A percentile compares a stretch with the other conserved stretches of the same genome.
Conservation (phyloP, 352 stramenopile genomes). For the Halophytophthora polymorphica region DNA sequence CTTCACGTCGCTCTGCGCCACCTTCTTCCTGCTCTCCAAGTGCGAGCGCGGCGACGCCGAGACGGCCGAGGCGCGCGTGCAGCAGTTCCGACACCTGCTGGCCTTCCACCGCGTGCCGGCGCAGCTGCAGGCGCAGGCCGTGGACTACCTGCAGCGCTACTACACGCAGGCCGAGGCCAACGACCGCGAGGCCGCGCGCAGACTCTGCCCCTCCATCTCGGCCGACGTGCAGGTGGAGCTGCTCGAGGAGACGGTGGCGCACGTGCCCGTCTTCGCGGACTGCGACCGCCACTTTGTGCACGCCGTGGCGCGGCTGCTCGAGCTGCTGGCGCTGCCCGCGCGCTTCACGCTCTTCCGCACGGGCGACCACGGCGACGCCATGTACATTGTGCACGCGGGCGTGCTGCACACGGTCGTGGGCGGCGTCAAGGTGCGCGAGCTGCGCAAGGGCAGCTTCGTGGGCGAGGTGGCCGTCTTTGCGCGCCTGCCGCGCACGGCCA, state of each 20-base stretch:
- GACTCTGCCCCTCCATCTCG: conserved; percentile 66
- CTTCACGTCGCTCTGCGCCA: conserved; percentile 71
- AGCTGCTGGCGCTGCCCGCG: conserved; percentile 50
- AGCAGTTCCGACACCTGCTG: conserved; percentile 67
- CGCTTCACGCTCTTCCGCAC: conserved; percentile 53
- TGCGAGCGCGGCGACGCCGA: conserved; percentile 57
- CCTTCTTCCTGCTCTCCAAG: conserved; percentile 74
- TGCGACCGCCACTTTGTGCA: conserved; percentile 61
- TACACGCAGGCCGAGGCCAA: conserved; percentile 63
- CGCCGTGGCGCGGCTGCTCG: conserved; percentile 50
- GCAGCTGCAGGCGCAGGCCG: conserved; percentile 42
- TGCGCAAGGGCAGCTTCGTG: conserved; percentile 66
- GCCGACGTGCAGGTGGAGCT: conserved; percentile 71
- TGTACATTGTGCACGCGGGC: conserved; percentile 68
- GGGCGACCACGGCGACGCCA: conserved; percentile 62
- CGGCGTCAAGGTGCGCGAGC: conserved; percentile 62
- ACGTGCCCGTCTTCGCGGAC: conserved; percentile 56
- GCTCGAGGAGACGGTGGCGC: conserved; percentile 43
- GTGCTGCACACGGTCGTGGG: conserved; percentile 60
- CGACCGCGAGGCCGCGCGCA: conserved; percentile 51
- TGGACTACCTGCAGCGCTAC: conserved; percentile 68
- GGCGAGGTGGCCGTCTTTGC: conserved; percentile 66
- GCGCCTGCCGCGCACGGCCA: conserved; percentile 54
- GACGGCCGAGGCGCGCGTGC: conserved; percentile 53
- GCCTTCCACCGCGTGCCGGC: conserved; percentile 59